Conservation (phyloP, 179 eudicot genomes). For the Beta macrorhiza region DNA sequence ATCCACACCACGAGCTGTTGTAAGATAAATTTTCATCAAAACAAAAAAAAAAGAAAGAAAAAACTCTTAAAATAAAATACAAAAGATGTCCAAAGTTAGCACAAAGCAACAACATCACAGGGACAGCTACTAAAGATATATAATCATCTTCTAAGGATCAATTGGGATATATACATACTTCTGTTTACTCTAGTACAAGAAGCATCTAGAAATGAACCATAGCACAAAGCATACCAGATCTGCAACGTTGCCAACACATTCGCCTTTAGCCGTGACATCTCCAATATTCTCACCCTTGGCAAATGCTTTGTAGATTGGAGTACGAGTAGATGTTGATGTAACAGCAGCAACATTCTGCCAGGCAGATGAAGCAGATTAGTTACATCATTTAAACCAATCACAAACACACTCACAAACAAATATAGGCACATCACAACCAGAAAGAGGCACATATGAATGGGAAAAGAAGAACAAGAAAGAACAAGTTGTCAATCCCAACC, state of each 20-base stretch:
- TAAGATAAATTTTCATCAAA: not conserved
- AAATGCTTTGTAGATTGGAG: slow-evolving; percentile 97
- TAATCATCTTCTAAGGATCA: not conserved
- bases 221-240: slow-evolving; percentile 68
- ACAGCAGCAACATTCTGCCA: slow-evolving; percentile 92
- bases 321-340: slow-evolving; percentile 96
- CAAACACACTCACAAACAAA: too few species aligned
- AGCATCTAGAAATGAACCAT: not conserved
- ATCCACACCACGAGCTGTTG: not conserved
- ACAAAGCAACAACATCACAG: not conserved
- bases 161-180: not conserved
- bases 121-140: too few species aligned
- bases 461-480: slow-evolving; percentile 3
- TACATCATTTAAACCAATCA: not conserved
- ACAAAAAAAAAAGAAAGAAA: too few species aligned
- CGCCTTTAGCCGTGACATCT: slow-evolving; percentile 99
- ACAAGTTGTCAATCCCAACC: not conserved
- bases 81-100: not conserved
- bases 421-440: not conserved
- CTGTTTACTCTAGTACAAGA: not conserved
- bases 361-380: slow-evolving; percentile 18
- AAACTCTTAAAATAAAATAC: too few species aligned
- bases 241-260: slow-evolving; percentile 94
- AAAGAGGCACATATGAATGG: not conserved
- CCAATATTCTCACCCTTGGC: slow-evolving; percentile 98